These are phyloP conservation scores for Xylaria flabelliformis DNA, from an alignment of 495 filamentous ascomycete genomes.

Conservation along the genomic window DNA sequence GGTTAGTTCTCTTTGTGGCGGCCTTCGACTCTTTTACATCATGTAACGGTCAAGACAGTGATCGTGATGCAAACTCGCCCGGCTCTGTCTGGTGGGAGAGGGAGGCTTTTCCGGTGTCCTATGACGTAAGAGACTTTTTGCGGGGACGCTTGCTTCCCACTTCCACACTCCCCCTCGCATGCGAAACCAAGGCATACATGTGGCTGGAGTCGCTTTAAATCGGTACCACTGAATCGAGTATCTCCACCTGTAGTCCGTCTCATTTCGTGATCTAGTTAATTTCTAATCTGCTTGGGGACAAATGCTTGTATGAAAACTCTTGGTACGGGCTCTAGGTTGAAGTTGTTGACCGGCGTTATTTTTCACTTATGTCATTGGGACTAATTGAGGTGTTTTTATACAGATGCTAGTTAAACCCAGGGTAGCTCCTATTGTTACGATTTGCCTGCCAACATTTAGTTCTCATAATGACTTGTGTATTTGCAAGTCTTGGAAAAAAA, in stretches of 20 bases:
- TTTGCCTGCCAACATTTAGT: neutral
- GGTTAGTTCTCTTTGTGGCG: conserved; percentile 3
- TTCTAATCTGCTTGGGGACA: neutral
- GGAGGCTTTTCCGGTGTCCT: neutral
- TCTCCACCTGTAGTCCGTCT: neutral
- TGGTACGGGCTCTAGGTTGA: neutral
- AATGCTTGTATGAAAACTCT: neutral
- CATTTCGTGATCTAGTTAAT: conserved; percentile 14
- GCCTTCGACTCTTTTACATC: neutral
- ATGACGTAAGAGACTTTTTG: conserved; percentile 28
- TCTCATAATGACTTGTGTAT: neutral
- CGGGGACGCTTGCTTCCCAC: neutral
- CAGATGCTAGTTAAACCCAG: too few species aligned
- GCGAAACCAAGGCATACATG: neutral
- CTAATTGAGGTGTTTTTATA: neutral
- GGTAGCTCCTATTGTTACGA: neutral
- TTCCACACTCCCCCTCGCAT: neutral
- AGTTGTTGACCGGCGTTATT: neutral
- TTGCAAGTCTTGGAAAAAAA: neutral
- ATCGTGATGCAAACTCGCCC: conserved; percentile 33
- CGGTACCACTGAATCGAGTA: neutral
- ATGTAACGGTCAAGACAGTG: conserved; percentile 18
- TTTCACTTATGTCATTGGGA: neutral
- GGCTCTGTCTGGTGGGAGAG: conserved; percentile 27
- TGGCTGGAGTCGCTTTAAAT: neutral